Conservation (phyloP, 179 eudicot species). For the Heliamphora pulchella region DNA sequence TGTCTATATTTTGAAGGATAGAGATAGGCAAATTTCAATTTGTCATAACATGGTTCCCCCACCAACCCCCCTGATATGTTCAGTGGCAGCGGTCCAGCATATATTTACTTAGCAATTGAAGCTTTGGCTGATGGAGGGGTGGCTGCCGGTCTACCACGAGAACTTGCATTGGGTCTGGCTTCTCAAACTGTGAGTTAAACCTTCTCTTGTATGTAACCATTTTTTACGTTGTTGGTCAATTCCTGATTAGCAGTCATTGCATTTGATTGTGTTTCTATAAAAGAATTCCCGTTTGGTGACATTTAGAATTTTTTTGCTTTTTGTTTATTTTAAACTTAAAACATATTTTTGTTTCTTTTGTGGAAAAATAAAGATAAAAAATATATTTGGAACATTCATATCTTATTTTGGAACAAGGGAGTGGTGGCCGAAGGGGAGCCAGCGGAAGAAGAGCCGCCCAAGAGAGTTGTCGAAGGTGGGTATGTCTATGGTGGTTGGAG, state of each 20-base stretch:
- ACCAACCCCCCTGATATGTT: conserved; percentile 16
- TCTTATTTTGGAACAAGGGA: too few relatives aligned
- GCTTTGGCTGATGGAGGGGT: conserved; percentile 99
- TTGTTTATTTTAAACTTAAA: too few relatives aligned
- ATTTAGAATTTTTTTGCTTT: too few relatives aligned
- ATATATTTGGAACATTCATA: too few relatives aligned
- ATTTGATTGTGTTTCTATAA: background rate
- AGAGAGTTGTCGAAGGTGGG: too few relatives aligned
- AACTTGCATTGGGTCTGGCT: conserved; percentile 74
- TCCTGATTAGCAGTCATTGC: background rate
- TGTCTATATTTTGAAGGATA: background rate
- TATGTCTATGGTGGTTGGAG: too few relatives aligned
- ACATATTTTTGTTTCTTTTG: too few relatives aligned
- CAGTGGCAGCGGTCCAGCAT: conserved; percentile 97
- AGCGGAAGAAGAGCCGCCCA: too few relatives aligned
- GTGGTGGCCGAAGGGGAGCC: too few relatives aligned
- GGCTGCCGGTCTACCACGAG: conserved; percentile 94
- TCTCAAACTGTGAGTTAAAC: conserved; percentile 70
- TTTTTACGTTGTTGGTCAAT: background rate
- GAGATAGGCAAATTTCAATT: background rate
- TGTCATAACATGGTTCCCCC: background rate
- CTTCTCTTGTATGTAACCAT: background rate
- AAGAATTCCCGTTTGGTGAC: too few relatives aligned
- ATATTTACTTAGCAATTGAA: conserved; percentile 79
- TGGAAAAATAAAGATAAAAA: too few relatives aligned